phyloP scores from a whole-genome alignment of 228 moss, liverwort and hornwort genomes.

The Sphagnum fallax region DNA sequence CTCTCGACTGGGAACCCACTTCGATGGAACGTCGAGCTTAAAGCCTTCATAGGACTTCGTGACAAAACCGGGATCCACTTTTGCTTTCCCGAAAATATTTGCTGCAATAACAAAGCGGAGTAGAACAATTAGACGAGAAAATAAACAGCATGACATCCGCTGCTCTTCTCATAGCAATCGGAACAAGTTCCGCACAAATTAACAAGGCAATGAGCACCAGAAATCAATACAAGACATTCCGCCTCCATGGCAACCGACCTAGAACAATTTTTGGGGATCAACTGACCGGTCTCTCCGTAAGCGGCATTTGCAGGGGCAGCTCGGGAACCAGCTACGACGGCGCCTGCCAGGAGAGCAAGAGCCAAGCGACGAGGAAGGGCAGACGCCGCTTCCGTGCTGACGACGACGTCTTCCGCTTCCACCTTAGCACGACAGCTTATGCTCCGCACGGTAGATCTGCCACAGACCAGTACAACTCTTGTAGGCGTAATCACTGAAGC shows the following conservation, averaged over 20 bases:
- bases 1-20: constrained; percentile 97
- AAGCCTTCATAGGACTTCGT: constrained; percentile 54
- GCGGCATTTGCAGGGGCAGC: constrained; percentile 70
- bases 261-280: background rate
- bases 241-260: background rate
- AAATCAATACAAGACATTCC: background rate
- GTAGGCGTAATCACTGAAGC: constrained; percentile 15
- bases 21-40: constrained; percentile 55
- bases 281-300: constrained; percentile 79
- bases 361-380: constrained; percentile 55
- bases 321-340: constrained; percentile 37
- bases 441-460: constrained; percentile 1
- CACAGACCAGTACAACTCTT: constrained; percentile 1
- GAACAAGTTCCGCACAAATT: background rate
- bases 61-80: constrained; percentile 54
- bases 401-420: constrained; percentile 5
- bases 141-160: background rate
- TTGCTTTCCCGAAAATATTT: constrained; percentile 62
- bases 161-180: background rate
- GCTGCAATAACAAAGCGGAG: constrained; percentile 24
- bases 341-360: constrained; percentile 56
- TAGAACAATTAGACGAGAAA: background rate
- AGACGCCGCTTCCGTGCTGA: background rate
- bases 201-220: background rate
- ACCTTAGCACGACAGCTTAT: constrained; percentile 30